Base-by-base conservation (phyloP, 371 early-diverging fungal genomes). In the Zychaea mexicana region DNA sequence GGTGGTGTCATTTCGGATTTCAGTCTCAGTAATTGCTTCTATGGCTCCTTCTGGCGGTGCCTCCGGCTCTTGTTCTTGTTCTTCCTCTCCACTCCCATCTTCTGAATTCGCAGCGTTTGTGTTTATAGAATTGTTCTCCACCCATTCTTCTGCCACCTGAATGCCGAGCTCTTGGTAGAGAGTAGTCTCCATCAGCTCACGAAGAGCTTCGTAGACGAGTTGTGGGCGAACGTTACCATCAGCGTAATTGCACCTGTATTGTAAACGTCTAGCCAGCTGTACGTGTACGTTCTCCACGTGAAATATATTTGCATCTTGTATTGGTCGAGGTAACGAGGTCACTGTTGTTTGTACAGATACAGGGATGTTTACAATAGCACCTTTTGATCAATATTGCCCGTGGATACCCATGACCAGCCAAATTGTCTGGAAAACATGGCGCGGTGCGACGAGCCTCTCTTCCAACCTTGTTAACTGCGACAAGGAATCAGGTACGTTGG, bases 381-480 rank as follows among this genome's bases (percentile, higher is more conserved):
- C 54, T 7, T 38, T 36, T 13, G 27, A 21, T 22, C 53, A 3
- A 53, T 45, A 61, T 39, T 61, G 62, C 2, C 62, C 54, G 15
- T 39, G 38, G 2, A 39, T 7, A 5, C 62, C 62, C 36, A 32
- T 54, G 7, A 33, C 53, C 3, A 38, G 47, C 39, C 53, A 61
- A 15, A 61, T 61, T 2, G 39, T 38, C 24, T 61, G 62, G 28
- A 61, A 61, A 1, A 53, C 42, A 38, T 61, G 53, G 15, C 62
- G 38, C 7, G 53, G 28, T 2, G 62, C 9, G 3, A 61, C 54
- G 3, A 61, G 26, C 53, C 62, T 61, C 19, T 61, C 62, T 27
- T 54, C 62, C 2, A 61, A 10, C 27, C 54, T 52, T 24, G 39
- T 53, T 2, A 61, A 27, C 19, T 52, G 19, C 15, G 22, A 1